These are phyloP conservation scores for Colletotrichum cereale DNA, from an alignment of 2,329 filamentous ascomycete species.

Conservation along the genomic window DNA sequence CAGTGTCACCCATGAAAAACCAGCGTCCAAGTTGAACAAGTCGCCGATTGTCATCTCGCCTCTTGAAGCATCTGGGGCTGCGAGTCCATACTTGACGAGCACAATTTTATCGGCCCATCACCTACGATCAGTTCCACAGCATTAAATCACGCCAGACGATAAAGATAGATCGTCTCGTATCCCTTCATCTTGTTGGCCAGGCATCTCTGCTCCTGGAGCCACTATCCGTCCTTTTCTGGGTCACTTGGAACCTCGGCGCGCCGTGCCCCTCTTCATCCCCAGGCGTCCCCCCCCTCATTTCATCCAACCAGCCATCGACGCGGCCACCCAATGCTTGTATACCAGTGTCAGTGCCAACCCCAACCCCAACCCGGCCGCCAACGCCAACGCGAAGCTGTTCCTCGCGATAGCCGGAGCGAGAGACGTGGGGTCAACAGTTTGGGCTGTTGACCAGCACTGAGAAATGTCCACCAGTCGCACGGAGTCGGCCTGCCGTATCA, in stretches of 20 bases:
- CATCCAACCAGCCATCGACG: constrained; percentile 2
- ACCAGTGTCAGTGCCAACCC: background rate
- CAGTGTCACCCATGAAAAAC: constrained; percentile 20
- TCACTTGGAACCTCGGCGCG: constrained; percentile 25
- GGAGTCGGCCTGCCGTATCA: background rate
- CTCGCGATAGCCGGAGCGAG: constrained; percentile 12
- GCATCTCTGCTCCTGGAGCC: constrained; percentile 13
- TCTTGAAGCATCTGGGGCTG: constrained; percentile 21
- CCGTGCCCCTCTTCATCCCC: constrained; percentile 1
- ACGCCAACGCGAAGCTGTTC: background rate
- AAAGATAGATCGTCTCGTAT: constrained; percentile 17
- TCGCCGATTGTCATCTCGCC: constrained; percentile 36
- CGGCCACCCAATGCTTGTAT: constrained; percentile 7
- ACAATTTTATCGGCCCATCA: constrained; percentile 18
- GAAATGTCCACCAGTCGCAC: constrained; percentile 38
- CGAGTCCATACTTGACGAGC: constrained; percentile 21
- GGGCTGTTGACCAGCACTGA: constrained; percentile 10
- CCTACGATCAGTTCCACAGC: background rate
- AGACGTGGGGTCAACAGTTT: constrained; percentile 15
- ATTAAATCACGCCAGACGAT: constrained; percentile 3
- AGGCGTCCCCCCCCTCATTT: constrained; percentile 15
- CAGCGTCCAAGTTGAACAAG: constrained; percentile 3
- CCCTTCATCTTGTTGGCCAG: constrained; percentile 26
- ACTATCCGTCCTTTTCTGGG: constrained; percentile 4
- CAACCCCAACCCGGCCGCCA: background rate